These are phyloP conservation scores for Metrosideros polymorpha DNA, from an alignment of 441 rosid species.

Conservation along the genomic window DNA sequence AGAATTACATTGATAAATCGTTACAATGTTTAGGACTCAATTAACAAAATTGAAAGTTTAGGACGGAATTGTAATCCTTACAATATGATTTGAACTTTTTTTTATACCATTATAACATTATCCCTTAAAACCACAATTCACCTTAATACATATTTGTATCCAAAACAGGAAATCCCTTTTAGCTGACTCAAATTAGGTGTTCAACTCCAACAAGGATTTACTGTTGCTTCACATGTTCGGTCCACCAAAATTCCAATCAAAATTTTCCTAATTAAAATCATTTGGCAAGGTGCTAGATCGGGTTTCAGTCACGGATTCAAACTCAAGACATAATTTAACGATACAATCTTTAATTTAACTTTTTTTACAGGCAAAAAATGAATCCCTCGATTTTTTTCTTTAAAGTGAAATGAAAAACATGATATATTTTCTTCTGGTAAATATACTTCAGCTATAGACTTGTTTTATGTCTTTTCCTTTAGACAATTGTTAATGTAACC, in stretches of 20 bases:
- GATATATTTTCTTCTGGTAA: too few species aligned
- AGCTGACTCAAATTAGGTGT: neutral
- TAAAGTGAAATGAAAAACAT: neutral
- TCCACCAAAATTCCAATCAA: neutral
- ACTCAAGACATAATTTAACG: neutral
- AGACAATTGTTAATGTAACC: neutral
- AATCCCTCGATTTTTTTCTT: neutral
- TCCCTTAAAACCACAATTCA: neutral
- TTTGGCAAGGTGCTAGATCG: neutral
- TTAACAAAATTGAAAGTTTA: too few species aligned
- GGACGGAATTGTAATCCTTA: rapidly evolving
- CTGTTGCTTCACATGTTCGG: neutral
- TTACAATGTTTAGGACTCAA: too few species aligned
- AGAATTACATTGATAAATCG: too few species aligned
- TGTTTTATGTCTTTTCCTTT: neutral
- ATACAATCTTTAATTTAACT: neutral
- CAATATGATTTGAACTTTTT: neutral
- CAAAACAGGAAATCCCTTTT: neutral
- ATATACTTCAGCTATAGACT: neutral
- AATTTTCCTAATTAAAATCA: neutral
- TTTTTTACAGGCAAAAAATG: neutral
- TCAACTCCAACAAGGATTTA: neutral
- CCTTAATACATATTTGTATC: neutral
- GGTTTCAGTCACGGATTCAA: neutral
- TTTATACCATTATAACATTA: neutral